Base-by-base conservation (phyloP, 1,139 yeast genomes). In the Pichia sp. region DNA sequence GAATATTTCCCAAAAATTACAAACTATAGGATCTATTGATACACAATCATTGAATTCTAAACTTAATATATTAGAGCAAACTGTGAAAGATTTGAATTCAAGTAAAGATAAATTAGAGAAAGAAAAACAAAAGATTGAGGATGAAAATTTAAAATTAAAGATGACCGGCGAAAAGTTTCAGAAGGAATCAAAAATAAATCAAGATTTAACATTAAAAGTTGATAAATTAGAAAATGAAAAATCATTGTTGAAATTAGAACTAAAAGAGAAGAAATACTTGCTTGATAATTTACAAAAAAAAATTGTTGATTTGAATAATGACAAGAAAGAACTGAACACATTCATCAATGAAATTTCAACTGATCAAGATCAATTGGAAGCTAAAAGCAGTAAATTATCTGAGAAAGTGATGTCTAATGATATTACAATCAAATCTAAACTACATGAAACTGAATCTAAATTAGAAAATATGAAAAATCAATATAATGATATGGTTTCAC, bases 21-120 rank as follows among this genome's bases (percentile, higher is more conserved):
- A 31, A 18, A 29, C 34, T 4, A 8, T 18, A 25, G 8, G 18
- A 7, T 29, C 34, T 3, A n/a, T 48, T 10, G 36, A 49, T 33
- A 56, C 58, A 7, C 47, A 51, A 4, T 56, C 62, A 18, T 36
- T 66, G 25, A 54, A 59, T 11, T 54, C 57, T 4, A 62, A 60
- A 39, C 44, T 63, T 7, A 31, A 29, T 31, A n/a, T 7, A 7
- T 32, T 51, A 29, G 42, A 49, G 30, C n/a, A 32, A 3, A 45
- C 39, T n/a, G 35, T 54, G 2, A 52, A 46, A 18, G 29, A 43
- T 25, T 26, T 50, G 25, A 55, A 49, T 11, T 34, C 29, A 7
- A 56, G 54, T 27, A 43, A 51, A 38, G 45, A 45, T 7, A 52
- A 47, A 26, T 33, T 54, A 9, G 44, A 27, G 4, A 53, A 45